A percentile compares a stretch with the other conserved stretches of the same genome.
Evolutionary conservation across 192 early-diverging fungal species (phyloP).

Genomic region (Coemansia sp.): DNA sequence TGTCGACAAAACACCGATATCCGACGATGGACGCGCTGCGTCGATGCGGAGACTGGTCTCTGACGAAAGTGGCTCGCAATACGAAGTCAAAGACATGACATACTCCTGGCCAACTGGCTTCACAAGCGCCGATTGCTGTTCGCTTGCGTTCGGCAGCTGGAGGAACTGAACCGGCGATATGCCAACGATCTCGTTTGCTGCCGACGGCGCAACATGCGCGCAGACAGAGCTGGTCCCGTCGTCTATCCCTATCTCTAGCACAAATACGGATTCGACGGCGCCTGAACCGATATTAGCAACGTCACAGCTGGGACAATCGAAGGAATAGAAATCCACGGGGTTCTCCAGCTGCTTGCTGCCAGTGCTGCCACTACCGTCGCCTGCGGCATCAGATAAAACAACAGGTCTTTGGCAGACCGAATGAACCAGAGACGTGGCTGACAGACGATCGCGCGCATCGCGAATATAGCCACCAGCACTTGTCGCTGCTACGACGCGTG

Average conservation of each 20-base stretch:
- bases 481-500: slow-evolving; percentile 13
- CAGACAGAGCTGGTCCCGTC: slow-evolving; percentile 26
- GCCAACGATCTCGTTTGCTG: slow-evolving; percentile 22
- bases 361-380: neutral
- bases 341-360: slow-evolving; percentile 13
- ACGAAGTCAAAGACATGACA: slow-evolving; percentile 29
- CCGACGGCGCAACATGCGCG: slow-evolving; percentile 7
- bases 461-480: slow-evolving; percentile 11
- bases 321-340: slow-evolving; percentile 24
- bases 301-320: slow-evolving; percentile 29
- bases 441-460: slow-evolving; percentile 37
- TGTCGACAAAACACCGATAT: neutral
- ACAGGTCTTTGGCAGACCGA: slow-evolving; percentile 16
- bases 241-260: slow-evolving; percentile 16
- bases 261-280: slow-evolving; percentile 27
- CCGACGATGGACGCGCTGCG: slow-evolving; percentile 14
- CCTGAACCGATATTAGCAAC: neutral
- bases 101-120: slow-evolving; percentile 25
- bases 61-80: slow-evolving; percentile 19
- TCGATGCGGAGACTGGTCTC: slow-evolving; percentile 28
- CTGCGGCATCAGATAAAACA: neutral
- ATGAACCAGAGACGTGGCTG: slow-evolving; percentile 39
- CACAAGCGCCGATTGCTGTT: slow-evolving; percentile 23
- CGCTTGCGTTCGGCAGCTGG: slow-evolving; percentile 16
- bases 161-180: slow-evolving; percentile 34